Base-by-base conservation (phyloP, 768 basidiomycete genomes). In the Xanthoconium stramineum region DNA sequence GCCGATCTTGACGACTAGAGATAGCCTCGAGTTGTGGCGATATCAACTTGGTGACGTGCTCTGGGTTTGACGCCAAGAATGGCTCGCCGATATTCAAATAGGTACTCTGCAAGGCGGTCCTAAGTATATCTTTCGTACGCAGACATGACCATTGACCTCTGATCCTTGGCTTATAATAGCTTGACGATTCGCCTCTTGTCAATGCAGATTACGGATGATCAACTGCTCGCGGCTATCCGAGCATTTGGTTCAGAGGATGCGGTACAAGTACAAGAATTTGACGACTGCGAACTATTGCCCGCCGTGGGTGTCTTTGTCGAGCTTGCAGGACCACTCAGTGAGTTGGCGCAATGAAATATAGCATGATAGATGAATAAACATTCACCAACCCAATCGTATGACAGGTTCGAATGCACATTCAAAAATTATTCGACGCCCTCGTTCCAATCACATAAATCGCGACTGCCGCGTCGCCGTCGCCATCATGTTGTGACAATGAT, bases 21-120 rank as follows among this genome's bases (percentile, higher is more conserved):
- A 60, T 19, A 65, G 65, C 3, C n/a, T n/a, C n/a, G n/a, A n/a
- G n/a, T 55, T 67, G 38, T 67, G 65, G 65, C 60, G 63, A 19
- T 64, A 67, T 30, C 57, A 33, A 13, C 50, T 67, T 5, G 63
- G 65, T 3, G 65, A 66, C 32, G 15, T 67, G 8, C 15, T 67
- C 14, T 3, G 66, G 66, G 17, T 68, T 65, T 38, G 48, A 57
- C 12, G 4, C 53, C 2, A 29, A 56, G 28, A 44, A 20, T 8
- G 45, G 47, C 11, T 28, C 42, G 1, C 65, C 63, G 0, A 17
- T 62, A 17, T 53, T 67, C 42, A 57, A 47, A 12, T n/a, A n/a
- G n/a, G n/a, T 55, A 48, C 12, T 33, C 30, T 7, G 63, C 63
- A 29, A 60, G 66, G 45, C 50, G 35, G 52, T 57, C 47, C 61